A percentile compares a stretch with the other conserved stretches of the same genome.
These are phyloP conservation scores for Geosmithia flava DNA, from an alignment of 2,329 filamentous ascomycete species.

Conservation along the genomic window DNA sequence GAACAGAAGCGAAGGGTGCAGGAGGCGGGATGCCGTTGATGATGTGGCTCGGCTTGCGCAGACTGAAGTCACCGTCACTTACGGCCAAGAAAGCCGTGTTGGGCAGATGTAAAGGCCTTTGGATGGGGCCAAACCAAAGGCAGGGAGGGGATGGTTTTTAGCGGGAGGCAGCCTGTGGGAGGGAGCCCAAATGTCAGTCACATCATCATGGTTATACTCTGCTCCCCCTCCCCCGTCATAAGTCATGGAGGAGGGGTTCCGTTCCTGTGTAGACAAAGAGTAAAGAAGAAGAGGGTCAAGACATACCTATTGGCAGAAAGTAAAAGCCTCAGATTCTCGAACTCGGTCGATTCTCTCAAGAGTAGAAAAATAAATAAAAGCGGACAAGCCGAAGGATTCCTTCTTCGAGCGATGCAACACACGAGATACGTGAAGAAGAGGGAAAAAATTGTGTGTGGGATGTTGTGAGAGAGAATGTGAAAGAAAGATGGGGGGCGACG, in stretches of 20 bases:
- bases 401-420: not conserved
- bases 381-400: not conserved
- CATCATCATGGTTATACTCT: not conserved
- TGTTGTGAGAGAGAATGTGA: not conserved
- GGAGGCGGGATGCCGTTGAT: constrained; percentile 54
- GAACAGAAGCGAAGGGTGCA: constrained; percentile 24
- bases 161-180: not conserved
- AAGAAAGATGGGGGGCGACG: not conserved
- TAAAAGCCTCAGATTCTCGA: no score
- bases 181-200: not conserved
- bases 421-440: not conserved
- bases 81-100: constrained; percentile 55
- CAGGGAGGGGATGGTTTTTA: constrained; percentile 10
- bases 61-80: constrained; percentile 59
- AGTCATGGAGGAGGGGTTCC: no score
- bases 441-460: not conserved
- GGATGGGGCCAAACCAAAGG: constrained; percentile 48
- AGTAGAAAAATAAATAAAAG: not conserved
- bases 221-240: no score
- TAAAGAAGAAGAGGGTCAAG: not conserved
- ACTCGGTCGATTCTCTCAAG: no score
- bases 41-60: constrained; percentile 51
- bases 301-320: no score
- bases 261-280: no score
- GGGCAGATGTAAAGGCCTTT: constrained; percentile 40